phyloP scores from a whole-genome alignment of 805 yeast species.

The Lipomyces oligophaga region DNA sequence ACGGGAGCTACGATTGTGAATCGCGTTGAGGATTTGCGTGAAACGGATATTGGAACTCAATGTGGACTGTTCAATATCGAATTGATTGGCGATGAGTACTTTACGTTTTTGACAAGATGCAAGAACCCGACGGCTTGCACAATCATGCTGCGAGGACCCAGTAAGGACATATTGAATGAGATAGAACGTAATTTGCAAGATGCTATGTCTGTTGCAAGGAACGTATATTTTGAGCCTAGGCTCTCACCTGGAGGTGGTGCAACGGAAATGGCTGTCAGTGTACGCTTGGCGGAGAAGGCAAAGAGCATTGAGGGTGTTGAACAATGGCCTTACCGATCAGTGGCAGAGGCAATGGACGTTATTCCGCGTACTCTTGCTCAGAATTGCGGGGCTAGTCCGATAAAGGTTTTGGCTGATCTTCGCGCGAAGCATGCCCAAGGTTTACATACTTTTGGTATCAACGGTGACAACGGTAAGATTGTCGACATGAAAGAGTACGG shows the following conservation, averaged over 20 bases:
- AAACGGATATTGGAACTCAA: conserved; percentile 78
- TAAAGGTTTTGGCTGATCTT: conserved; percentile 79
- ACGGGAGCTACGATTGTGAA: conserved; percentile 97
- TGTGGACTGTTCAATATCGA: conserved; percentile 93
- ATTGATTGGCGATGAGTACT: conserved; percentile 95
- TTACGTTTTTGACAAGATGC: conserved; percentile 78
- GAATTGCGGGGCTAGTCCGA: conserved; percentile 96
- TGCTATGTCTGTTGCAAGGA: conserved; percentile 96
- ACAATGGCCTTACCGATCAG: conserved; percentile 99
- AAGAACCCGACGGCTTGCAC: conserved; percentile 90
- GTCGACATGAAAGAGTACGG: conserved; percentile 96
- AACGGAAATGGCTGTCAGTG: conserved; percentile 97
- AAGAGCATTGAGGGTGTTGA: conserved; percentile 89
- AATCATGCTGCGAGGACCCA: conserved; percentile 87
- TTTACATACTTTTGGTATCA: conserved; percentile 74
- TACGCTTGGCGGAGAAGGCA: conserved; percentile 81
- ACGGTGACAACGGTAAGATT: conserved; percentile 90
- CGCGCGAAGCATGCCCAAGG: conserved; percentile 97
- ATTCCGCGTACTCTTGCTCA: conserved; percentile 96
- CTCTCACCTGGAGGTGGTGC: conserved; percentile 99
- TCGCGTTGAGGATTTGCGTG: conserved; percentile 90
- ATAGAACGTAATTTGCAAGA: conserved; percentile 95
- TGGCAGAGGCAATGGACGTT: conserved; percentile 97
- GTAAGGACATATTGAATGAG: conserved; percentile 93
- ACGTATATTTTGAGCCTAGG: conserved; percentile 90